phyloP scores from a whole-genome alignment of 1,139 yeast genomes.

The Geotrichum armillariae region DNA sequence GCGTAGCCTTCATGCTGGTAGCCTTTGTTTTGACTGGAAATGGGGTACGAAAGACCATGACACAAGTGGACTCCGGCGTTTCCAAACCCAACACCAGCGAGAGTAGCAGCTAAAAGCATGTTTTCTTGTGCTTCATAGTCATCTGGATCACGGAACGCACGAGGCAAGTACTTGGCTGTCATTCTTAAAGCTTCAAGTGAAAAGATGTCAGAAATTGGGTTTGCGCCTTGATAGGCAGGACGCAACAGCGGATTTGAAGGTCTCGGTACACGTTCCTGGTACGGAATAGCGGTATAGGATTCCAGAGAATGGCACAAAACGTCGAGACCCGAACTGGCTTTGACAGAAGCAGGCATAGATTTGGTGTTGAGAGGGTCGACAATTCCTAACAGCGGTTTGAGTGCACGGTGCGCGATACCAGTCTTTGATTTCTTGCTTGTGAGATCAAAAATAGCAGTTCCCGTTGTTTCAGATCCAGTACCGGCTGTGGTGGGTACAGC shows the following conservation, averaged over 20 bases:
- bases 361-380: constrained; percentile 46
- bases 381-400: constrained; percentile 43
- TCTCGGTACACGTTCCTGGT: constrained; percentile 42
- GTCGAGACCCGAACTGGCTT: constrained; percentile 47
- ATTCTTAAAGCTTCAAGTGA: constrained; percentile 42
- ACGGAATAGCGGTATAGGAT: constrained; percentile 46
- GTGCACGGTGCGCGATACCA: constrained; percentile 43
- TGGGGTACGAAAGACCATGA: constrained; percentile 45
- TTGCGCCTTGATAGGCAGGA: constrained; percentile 47
- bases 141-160: constrained; percentile 41
- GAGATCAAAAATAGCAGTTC: constrained; percentile 45
- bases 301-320: constrained; percentile 49
- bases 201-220: constrained; percentile 45
- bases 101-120: constrained; percentile 44
- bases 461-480: constrained; percentile 49
- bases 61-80: constrained; percentile 46
- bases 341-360: constrained; percentile 46
- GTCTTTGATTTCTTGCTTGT: constrained; percentile 40
- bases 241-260: constrained; percentile 42
- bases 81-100: constrained; percentile 46
- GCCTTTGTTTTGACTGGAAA: constrained; percentile 42
- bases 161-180: constrained; percentile 43
- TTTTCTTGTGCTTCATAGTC: constrained; percentile 44
- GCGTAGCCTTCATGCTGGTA: constrained; percentile 42
- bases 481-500: constrained; percentile 50